phyloP scores from a whole-genome alignment of 495 filamentous ascomycete genomes.

The Hyaloscypha hepaticicola region DNA sequence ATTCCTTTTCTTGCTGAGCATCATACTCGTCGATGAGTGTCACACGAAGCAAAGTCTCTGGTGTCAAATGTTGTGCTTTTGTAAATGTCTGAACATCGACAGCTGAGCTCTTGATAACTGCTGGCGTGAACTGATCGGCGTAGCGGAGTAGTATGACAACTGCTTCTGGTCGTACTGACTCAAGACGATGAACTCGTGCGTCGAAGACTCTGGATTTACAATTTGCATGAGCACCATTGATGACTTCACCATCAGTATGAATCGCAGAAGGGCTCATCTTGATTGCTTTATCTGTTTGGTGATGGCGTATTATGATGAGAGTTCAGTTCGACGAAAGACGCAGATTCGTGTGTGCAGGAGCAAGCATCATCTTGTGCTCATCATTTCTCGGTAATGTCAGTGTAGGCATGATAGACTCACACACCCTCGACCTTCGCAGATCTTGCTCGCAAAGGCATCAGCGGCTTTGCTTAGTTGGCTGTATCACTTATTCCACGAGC shows the following conservation, averaged over 20 bases:
- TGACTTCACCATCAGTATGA: background rate
- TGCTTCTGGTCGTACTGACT: background rate
- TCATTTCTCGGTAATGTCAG: too few relatives aligned
- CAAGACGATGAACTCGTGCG: background rate
- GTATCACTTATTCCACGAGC: too few relatives aligned
- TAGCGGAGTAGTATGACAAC: conserved; percentile 1
- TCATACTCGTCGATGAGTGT: conserved; percentile 1
- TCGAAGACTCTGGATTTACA: background rate
- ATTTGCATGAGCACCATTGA: background rate
- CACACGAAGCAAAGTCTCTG: background rate
- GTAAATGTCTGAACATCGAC: background rate
- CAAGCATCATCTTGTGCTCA: too few relatives aligned
- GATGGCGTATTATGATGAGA: background rate
- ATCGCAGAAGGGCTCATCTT: background rate
- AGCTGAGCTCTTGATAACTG: background rate
- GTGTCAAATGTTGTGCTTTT: background rate
- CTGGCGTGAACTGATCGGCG: background rate
- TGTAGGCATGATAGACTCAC: too few relatives aligned
- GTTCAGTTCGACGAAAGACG: background rate
- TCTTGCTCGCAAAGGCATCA: too few relatives aligned
- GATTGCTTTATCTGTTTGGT: background rate
- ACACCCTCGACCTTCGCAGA: too few relatives aligned
- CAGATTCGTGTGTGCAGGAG: background rate
- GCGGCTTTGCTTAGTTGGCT: too few relatives aligned
- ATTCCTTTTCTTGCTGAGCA: background rate